A percentile compares a stretch with the other conserved stretches of the same genome.
Evolutionary conservation across 2,329 filamentous ascomycete genomes (phyloP).

Genomic region (Alternaria sp.): DNA sequence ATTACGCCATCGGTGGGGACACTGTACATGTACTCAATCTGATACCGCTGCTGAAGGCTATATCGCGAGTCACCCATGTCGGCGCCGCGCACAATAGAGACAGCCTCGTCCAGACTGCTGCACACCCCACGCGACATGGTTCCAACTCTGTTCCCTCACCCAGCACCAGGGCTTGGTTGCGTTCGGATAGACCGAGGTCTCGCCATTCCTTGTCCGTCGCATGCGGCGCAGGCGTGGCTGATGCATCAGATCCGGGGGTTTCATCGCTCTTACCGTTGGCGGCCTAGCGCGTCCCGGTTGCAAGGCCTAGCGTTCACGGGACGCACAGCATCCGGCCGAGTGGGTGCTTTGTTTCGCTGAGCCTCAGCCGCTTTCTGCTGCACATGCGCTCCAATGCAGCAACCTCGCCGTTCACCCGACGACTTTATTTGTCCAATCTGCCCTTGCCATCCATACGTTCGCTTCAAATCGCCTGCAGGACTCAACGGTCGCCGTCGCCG

Average conservation of each 20-base stretch:
- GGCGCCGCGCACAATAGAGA: neutral
- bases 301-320: slow-evolving; percentile 25
- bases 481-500: slow-evolving; percentile 33
- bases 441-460: slow-evolving; percentile 10
- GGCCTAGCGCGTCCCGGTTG: slow-evolving; percentile 10
- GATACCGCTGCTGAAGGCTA: slow-evolving; percentile 15
- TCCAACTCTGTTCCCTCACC: neutral
- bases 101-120: neutral
- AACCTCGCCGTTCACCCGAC: slow-evolving; percentile 31
- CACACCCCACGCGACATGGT: slow-evolving; percentile 3
- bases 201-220: slow-evolving; percentile 14
- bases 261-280: neutral
- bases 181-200: slow-evolving; percentile 17
- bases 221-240: slow-evolving; percentile 24
- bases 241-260: slow-evolving; percentile 20
- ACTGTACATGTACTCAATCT: slow-evolving; percentile 22
- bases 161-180: neutral
- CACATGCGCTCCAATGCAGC: slow-evolving; percentile 26
- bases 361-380: slow-evolving; percentile 19
- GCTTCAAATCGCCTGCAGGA: slow-evolving; percentile 22
- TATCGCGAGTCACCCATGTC: neutral
- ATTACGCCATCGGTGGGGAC: slow-evolving; percentile 17
- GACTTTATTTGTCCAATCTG: slow-evolving; percentile 14
- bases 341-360: slow-evolving; percentile 22
- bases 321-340: slow-evolving; percentile 22